Base-by-base conservation (phyloP, 176 grass and related monocot species). In the Oryza longistaminata region DNA sequence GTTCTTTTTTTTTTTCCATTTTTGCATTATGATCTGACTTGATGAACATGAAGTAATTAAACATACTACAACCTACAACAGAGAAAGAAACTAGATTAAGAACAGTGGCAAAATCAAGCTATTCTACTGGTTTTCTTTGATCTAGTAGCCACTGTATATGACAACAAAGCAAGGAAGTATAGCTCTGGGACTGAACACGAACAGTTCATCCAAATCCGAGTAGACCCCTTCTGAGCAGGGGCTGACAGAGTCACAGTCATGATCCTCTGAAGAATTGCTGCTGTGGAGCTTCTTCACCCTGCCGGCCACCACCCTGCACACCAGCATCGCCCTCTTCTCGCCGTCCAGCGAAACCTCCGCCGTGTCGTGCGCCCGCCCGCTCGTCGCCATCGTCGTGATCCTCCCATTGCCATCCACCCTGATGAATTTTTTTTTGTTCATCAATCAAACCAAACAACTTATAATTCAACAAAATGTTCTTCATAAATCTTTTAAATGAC, bases 221-320 rank as follows among this genome's bases (percentile, higher is more conserved):
- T 70, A 78, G 5, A 66, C 13, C 45, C 71, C 89, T 53, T 84
- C 86, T 3, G 82, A 81, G 78, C 40, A 49, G 1, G 81, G 17
- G 13, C 82, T 53, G 77, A 80, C 69, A 3, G 80, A 71, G 79
- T 88, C 71, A 78, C 44, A 91, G 71, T 91, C 92, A 74, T n/a
- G 68, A 15, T 92, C 86, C 13, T 88, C 86, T 27, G 76, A 75
- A 15, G 52, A 44, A 69, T 9, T 43, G 17, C 14, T 33, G 60
- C 55, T 10, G 65, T 70, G 88, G 85, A 34, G n/a, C 85, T 65
- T 89, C 86, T 90, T 92, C 27, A 99, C 90, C 24, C 88, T 94
- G 33, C 97, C 97, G n/a, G 97, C 93, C 50, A 96, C 87, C 48
- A 99, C 97, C 67, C 93, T 92, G 83, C 97, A 96, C 11, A 99